Base-by-base conservation (phyloP, 2,329 filamentous ascomycete species). In the Coccinonectria pachysandricola region DNA sequence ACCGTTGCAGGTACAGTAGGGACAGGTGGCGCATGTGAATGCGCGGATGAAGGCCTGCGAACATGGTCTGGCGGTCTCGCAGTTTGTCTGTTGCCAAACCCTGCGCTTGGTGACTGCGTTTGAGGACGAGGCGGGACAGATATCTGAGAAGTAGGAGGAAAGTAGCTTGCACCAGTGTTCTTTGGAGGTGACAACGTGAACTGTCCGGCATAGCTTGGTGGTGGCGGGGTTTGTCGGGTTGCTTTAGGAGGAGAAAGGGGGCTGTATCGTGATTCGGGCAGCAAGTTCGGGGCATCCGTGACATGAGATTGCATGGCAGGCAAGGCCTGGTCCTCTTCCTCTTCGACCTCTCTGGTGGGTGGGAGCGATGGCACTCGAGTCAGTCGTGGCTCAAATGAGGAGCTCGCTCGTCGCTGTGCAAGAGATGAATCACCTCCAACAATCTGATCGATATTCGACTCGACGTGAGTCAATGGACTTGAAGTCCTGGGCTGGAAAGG, bases 381-480 rank as follows among this genome's bases (percentile, higher is more conserved):
- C 6, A 71, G 46, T 23, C 64, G 60, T 8, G 65, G 58, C 38
- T 77, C 72, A 36, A 71, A 65, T 2, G 65, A 66, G 18, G 66
- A 67, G 39, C 59, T 68, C 28, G 54, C 56, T 25, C 66, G 64
- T 21, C 68, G 59, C 31, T 68, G 60, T n/a, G 54, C 40, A 19
- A 57, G 46, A n/a, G 48, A 35, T 10, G 36, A 37, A n/a, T 71
- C 66, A 5, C 50, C 52, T 57, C 6, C 42, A 19, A 9, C 23
- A 27, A 21, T 33, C 57, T 6, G 59, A n/a, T n/a, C n/a, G n/a
- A n/a, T n/a, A n/a, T n/a, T 61, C 8, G 63, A 59, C 46, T 78
- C 74, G 32, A 75, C 77, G 39, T 79, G 71, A 5, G 74, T 74
- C 32, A 79, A 50, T 1, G 75, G 75, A 37, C 75, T 79, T 2